Base-by-base conservation (phyloP, 164 flowering plant genomes). In the Vitis rotundifolia region DNA sequence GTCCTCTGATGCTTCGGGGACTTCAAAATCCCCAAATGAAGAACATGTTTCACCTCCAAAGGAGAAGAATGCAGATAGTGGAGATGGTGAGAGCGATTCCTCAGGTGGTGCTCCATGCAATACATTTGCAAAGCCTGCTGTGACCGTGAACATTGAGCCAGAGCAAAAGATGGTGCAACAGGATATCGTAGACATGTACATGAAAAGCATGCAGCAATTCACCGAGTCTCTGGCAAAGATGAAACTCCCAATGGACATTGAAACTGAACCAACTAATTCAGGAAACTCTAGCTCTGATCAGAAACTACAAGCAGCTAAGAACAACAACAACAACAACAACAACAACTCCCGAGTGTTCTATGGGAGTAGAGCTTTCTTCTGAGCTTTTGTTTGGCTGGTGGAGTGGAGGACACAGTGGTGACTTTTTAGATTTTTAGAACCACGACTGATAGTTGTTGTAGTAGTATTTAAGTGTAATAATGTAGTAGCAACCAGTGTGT, bases 161-260 rank as follows among this genome's bases (percentile, higher is more conserved):
- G 97, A 91, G 77, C 82, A 79, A 61, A 76, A 79, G 37, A 80
- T 88, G 66, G 89, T 90, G 80, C 99, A 95, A 75, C 96, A 93
- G 84, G 92, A 95, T 1, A 80, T 88, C 31, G 93, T 95, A n/a
- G 97, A 95, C 78, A 87, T 95, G 97, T 95, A 95, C 80, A 89
- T 91, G 94, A 95, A 88, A 71, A 95, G 99, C 77, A 93, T 93
- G 99, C 98, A 95, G 81, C 92, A 95, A 66, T 93, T 93, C 65
- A 95, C 99, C 0, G 98, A 95, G 67, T 95, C 99, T 9, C 74
- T 95, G 79, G 98, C 94, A 1, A 93, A 93, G 74, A 95, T 95
- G 99, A 95, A 95, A 84, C 98, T 95, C 48, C 99, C 99, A n/a
- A 49, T 95, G 83, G 97, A 95, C 77, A 61, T 86, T 15, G 93